Evolutionary conservation across 2,329 filamentous ascomycete species (phyloP).

Genomic region (Fusarium sp.): DNA sequence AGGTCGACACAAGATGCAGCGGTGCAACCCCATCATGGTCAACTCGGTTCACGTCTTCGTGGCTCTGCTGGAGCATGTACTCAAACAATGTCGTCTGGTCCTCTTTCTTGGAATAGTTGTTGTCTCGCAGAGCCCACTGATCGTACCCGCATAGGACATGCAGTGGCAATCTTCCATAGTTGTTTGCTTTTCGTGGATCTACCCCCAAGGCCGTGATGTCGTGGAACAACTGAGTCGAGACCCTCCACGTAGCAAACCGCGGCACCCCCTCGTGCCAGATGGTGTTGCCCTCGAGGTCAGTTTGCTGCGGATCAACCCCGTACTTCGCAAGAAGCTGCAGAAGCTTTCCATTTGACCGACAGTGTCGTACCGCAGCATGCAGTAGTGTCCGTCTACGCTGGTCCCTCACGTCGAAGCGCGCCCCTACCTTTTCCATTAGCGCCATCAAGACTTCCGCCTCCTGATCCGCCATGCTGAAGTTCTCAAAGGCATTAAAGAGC

Average conservation of each 20-base stretch:
- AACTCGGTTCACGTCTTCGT: background rate
- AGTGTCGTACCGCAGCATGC: background rate
- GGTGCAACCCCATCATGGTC: slow-evolving; percentile 20
- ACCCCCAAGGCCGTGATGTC: background rate
- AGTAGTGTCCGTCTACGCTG: background rate
- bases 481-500: background rate
- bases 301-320: background rate
- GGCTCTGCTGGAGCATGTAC: background rate
- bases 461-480: too few species aligned
- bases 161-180: background rate
- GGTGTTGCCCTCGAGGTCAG: background rate
- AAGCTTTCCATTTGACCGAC: background rate
- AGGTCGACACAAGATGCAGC: background rate
- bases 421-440: background rate
- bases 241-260: background rate
- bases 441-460: background rate
- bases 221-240: background rate
- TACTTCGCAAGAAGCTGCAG: background rate
- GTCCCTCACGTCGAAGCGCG: background rate
- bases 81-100: background rate
- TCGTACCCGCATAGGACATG: background rate
- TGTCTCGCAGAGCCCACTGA: background rate
- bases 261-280: background rate
- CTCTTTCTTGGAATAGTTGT: background rate
- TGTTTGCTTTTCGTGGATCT: background rate